Conservation (phyloP, 192 early-diverging fungal genomes). For the Oehlia diaphana region DNA sequence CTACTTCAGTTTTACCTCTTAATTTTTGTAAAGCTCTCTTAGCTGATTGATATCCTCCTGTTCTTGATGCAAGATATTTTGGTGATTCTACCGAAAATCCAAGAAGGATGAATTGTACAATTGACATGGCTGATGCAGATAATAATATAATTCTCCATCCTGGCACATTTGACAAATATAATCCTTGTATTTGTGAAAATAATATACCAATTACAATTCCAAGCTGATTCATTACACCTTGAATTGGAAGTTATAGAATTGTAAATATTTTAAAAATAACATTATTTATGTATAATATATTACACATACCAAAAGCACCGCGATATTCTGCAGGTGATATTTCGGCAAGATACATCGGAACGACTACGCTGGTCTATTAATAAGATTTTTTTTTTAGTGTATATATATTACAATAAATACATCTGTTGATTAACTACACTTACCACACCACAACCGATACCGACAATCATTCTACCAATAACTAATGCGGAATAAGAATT, state of each 20-base stretch:
- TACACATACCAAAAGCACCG: constrained; percentile 66
- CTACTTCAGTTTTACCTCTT: constrained; percentile 51
- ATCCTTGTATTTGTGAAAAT: constrained; percentile 66
- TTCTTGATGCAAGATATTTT: constrained; percentile 56
- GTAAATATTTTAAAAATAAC: background rate
- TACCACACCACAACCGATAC: constrained; percentile 74
- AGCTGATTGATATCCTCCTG: constrained; percentile 50
- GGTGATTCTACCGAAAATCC: constrained; percentile 83
- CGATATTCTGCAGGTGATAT: constrained; percentile 65
- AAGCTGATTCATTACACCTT: constrained; percentile 80
- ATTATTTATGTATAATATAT: background rate
- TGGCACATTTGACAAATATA: constrained; percentile 58
- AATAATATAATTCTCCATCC: constrained; percentile 77
- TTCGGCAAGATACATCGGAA: constrained; percentile 82
- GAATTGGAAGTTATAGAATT: background rate
- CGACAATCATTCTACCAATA: constrained; percentile 71
- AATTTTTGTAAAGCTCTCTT: constrained; percentile 55
- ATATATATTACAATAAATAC: too few species aligned
- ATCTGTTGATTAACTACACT: background rate
- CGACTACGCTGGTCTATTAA: constrained; percentile 58
- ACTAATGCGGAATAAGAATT: constrained; percentile 48
- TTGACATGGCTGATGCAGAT: constrained; percentile 54
- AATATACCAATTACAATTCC: constrained; percentile 83
- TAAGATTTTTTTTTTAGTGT: background rate
- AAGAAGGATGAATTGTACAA: constrained; percentile 67